Evolutionary conservation across 208 protist species (phyloP).

Genomic region (Spongospora subterranea): DNA sequence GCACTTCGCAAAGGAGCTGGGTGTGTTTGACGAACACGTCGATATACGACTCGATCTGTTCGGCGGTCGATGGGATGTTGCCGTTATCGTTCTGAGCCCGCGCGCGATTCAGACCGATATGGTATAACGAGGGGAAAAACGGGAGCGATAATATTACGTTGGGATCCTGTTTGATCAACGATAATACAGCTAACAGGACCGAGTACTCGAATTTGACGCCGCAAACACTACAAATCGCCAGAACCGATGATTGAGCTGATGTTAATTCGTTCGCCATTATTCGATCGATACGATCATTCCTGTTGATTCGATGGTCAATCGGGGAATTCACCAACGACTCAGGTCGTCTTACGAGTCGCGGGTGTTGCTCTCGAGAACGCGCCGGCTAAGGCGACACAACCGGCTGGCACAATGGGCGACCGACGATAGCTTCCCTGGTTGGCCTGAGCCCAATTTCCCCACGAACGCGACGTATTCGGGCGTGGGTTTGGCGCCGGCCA

Average conservation of each 20-base stretch:
- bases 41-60: too few relatives aligned
- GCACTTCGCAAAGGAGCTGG: too few relatives aligned
- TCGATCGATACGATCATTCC: background rate
- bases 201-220: background rate
- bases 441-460: background rate
- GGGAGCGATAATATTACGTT: too few relatives aligned
- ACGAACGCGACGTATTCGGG: background rate
- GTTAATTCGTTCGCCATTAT: constrained; percentile 13
- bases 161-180: too few relatives aligned
- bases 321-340: too few relatives aligned
- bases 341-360: background rate
- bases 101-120: too few relatives aligned
- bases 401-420: background rate
- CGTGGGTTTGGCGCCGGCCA: background rate
- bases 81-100: too few relatives aligned
- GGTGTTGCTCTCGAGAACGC: background rate
- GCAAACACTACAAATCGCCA: background rate
- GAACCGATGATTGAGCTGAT: background rate
- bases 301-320: too few relatives aligned
- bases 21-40: too few relatives aligned
- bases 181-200: background rate
- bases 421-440: background rate
- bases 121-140: too few relatives aligned
- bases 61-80: too few relatives aligned
- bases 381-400: background rate